Base-by-base conservation (phyloP, 2,329 filamentous ascomycete species). In the Gaeumannomyces sp. region DNA sequence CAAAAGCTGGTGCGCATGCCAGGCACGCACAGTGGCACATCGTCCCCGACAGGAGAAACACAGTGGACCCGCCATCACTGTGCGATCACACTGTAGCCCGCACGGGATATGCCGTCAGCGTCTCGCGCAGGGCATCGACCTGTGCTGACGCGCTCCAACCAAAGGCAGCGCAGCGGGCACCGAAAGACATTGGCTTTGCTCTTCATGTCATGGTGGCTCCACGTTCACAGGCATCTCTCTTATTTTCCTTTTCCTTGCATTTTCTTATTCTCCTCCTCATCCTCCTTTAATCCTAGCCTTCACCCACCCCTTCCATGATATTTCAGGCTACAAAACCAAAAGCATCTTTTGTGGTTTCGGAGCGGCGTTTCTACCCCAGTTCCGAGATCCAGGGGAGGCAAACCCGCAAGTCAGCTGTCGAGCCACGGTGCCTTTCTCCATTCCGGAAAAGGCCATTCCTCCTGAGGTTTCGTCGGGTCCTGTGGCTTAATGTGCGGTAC, bases 401-500 rank as follows among this genome's bases (percentile, higher is more conserved):
- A 19, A 50, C 3, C 27, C 61, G n/a, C 22, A 27, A 14, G 5
- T 63, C 19, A 64, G 33, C 25, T 66, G 62, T 69, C 64, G 59
- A 66, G 66, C 75, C 66, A 69, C 31, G 64, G 68, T 58, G 72
- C 72, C 35, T 63, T 62, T 59, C 70, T 75, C 84, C 84, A 87
- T 64, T 79, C 79, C 0, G 84, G 84, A 66, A 80, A 77, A 4
- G 72, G 72, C 62, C 73, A 75, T 50, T 77, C 76, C 63, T 74
- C 76, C 14, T 71, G 75, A 6, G 67, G 69, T 53, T 74, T 73
- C 58, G 68, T 76, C 13, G 73, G 71, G 74, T 77, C 81, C 60
- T 80, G 77, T 38, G 77, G 72, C 2, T 78, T 79, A 64, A 87
- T 78, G 65, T 84, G 79, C n/a, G 78, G 76, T 68, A 73, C 69